phyloP scores from a whole-genome alignment of 2,329 filamentous ascomycete genomes.

The Monilinia aucupariae region DNA sequence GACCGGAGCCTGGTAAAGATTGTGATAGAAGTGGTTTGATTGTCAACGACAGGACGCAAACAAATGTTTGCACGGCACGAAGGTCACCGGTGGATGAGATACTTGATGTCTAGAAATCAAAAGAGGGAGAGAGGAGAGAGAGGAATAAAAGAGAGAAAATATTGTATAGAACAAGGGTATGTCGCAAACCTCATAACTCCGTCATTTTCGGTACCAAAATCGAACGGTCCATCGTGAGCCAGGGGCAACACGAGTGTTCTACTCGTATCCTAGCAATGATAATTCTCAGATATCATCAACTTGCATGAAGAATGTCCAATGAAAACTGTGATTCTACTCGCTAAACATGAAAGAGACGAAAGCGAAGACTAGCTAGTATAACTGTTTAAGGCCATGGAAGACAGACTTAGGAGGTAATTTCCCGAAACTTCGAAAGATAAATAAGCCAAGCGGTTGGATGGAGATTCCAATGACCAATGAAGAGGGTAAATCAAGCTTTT shows the following conservation, averaged over 20 bases:
- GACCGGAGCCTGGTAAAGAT: conserved; percentile 26
- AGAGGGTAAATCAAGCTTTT: not conserved
- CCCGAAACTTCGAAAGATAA: not conserved
- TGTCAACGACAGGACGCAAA: conserved; percentile 36
- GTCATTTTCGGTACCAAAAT: not conserved
- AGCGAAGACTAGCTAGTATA: not conserved
- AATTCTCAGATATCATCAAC: not conserved
- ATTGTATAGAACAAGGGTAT: not conserved
- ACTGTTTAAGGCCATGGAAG: not conserved
- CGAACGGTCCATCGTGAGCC: not conserved
- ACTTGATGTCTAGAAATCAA: conserved; percentile 23
- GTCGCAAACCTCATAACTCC: not conserved
- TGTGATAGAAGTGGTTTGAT: conserved; percentile 28
- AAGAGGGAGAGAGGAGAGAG: conserved; percentile 16
- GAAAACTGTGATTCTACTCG: not conserved
- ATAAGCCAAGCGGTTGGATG: not conserved
- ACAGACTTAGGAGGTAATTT: conserved; percentile 1
- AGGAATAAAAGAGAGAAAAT: conserved; percentile 17
- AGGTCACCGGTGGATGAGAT: conserved; percentile 22
- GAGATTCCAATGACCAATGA: not conserved
- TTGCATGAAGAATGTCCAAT: not conserved
- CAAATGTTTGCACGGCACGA: conserved; percentile 33
- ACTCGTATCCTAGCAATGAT: not conserved
- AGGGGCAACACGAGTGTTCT: not conserved
- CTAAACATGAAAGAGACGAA: conserved; percentile 4